These are phyloP conservation scores for Colletotrichum noveboracense DNA, from an alignment of 2,329 filamentous ascomycete species.

Conservation along the genomic window DNA sequence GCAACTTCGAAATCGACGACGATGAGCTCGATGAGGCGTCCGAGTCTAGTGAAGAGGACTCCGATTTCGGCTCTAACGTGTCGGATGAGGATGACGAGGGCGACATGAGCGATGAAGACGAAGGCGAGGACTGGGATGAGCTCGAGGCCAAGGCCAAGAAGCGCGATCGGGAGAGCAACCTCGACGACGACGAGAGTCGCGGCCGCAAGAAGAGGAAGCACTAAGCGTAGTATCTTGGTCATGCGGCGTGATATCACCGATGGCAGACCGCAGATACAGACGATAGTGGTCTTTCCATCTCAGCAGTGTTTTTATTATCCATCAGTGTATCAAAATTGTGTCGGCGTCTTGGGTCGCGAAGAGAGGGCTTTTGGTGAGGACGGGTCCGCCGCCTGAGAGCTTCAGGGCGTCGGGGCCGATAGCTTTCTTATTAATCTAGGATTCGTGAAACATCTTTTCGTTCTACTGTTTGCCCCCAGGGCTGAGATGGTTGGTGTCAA, in stretches of 20 bases:
- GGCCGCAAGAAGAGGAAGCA: slow-evolving; percentile 73
- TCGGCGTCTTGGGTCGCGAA: slow-evolving; percentile 10
- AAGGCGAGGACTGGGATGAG: slow-evolving; percentile 93
- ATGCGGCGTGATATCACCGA: neutral
- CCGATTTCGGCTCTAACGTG: slow-evolving; percentile 91
- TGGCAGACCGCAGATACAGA: neutral
- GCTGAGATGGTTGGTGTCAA: neutral
- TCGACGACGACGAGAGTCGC: slow-evolving; percentile 82
- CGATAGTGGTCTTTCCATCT: neutral
- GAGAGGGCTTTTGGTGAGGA: neutral
- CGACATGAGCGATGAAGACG: slow-evolving; percentile 76
- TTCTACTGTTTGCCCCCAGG: neutral
- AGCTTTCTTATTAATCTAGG: slow-evolving; percentile 13
- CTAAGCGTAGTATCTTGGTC: neutral
- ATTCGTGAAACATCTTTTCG: neutral
- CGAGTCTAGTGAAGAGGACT: slow-evolving; percentile 80
- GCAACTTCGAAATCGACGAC: slow-evolving; percentile 89
- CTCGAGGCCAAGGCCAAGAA: slow-evolving; percentile 90
- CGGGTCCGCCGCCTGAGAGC: neutral
- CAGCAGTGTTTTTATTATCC: slow-evolving; percentile 12
- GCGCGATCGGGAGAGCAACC: slow-evolving; percentile 70
- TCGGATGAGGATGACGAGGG: slow-evolving; percentile 82
- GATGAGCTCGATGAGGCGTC: slow-evolving; percentile 84
- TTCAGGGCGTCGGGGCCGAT: neutral
- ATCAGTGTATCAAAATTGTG: slow-evolving; percentile 21